Percentiles rank a stretch among this genome's conserved stretches.
These are phyloP conservation scores for Pichiaceae sp. DNA, from an alignment of 1,139 yeast species.

Conservation along the genomic window DNA sequence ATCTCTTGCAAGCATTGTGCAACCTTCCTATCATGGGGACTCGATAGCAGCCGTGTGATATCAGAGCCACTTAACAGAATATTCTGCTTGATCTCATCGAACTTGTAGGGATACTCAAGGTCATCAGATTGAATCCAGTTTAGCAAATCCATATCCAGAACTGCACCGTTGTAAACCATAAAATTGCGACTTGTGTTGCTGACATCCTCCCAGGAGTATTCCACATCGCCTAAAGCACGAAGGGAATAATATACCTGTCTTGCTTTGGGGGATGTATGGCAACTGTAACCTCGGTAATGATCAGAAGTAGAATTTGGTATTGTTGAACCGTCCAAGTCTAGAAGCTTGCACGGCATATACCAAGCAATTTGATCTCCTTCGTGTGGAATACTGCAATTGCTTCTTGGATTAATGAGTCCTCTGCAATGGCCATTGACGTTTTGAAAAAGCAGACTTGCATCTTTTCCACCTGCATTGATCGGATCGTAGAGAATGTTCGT, in stretches of 20 bases:
- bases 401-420: slow-evolving; percentile 68
- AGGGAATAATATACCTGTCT: slow-evolving; percentile 59
- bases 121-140: slow-evolving; percentile 67
- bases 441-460: slow-evolving; percentile 84
- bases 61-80: slow-evolving; percentile 63
- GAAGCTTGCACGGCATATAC: slow-evolving; percentile 89
- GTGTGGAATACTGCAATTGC: slow-evolving; percentile 62
- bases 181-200: slow-evolving; percentile 63
- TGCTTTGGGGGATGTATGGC: slow-evolving; percentile 72
- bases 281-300: slow-evolving; percentile 79
- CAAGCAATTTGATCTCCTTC: slow-evolving; percentile 69
- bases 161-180: slow-evolving; percentile 83
- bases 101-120: slow-evolving; percentile 62
- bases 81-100: slow-evolving; percentile 55
- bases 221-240: slow-evolving; percentile 64
- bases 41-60: slow-evolving; percentile 67
- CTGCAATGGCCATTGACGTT: slow-evolving; percentile 93
- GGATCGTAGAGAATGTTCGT: slow-evolving; percentile 78
- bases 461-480: slow-evolving; percentile 79
- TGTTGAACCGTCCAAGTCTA: slow-evolving; percentile 63
- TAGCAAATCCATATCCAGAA: slow-evolving; percentile 69
- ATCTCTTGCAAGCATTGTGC: slow-evolving; percentile 86
- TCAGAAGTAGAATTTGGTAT: slow-evolving; percentile 51
- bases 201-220: slow-evolving; percentile 85
- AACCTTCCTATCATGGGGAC: slow-evolving; percentile 56